A percentile compares a stretch with the other conserved stretches of the same genome.
Conservation (phyloP, 106 monocot genomes). For the Dioscorea dumetorum region DNA sequence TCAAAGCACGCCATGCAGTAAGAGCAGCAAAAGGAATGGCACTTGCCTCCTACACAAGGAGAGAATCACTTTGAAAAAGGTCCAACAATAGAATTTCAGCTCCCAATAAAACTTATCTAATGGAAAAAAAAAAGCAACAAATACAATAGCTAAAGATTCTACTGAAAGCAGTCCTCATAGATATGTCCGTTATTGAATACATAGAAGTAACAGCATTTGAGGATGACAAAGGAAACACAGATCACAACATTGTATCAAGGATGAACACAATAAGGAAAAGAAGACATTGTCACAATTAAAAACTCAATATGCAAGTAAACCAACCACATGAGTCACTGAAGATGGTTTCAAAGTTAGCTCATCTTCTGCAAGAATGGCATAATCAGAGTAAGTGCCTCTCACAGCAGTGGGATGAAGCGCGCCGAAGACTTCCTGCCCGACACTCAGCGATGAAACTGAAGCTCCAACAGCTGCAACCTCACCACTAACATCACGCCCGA, state of each 20-base stretch:
- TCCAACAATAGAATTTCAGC: neutral
- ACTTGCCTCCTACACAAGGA: constrained; percentile 74
- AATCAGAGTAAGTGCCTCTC: constrained; percentile 76
- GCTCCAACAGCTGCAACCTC: constrained; percentile 85
- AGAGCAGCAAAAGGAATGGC: constrained; percentile 98
- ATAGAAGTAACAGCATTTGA: neutral
- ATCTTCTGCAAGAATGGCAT: constrained; percentile 71
- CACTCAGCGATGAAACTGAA: constrained; percentile 55
- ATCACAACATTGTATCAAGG: too few relatives aligned
- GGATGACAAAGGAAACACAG: neutral
- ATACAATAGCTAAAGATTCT: too few relatives aligned
- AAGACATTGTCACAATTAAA: neutral
- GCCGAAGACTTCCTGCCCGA: constrained; percentile 93
- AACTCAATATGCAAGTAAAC: neutral
- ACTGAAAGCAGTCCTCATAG: too few relatives aligned
- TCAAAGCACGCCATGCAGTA: constrained; percentile 96
- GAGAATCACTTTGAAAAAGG: constrained; percentile 1
- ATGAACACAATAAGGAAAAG: too few relatives aligned
- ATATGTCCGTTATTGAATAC: neutral
- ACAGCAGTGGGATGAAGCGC: constrained; percentile 89
- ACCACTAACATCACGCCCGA: constrained; percentile 94
- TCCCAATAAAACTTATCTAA: neutral
- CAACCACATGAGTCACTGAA: constrained; percentile 80
- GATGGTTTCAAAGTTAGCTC: constrained; percentile 78
- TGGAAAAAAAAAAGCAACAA: neutral